Evolutionary conservation across 441 rosid species (phyloP).

Genomic region (Euphorbia schlechtendalii): DNA sequence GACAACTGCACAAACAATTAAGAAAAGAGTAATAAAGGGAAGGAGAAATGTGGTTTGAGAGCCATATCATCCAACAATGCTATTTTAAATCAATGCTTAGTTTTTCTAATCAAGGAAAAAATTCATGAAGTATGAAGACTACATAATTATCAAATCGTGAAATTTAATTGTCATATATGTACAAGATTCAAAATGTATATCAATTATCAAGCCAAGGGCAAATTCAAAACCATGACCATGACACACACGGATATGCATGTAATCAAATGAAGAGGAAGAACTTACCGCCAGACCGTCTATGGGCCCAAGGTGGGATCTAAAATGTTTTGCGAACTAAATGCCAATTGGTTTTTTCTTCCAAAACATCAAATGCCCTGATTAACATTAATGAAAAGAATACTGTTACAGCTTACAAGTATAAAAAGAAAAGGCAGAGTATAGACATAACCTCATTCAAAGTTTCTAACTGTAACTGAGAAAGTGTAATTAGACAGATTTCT

Average conservation of each 20-base stretch:
- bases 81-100: no score
- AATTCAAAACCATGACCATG: neutral
- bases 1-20: constrained; percentile 32
- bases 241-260: neutral
- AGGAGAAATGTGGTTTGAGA: no score
- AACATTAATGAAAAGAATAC: constrained; percentile 4
- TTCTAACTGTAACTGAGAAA: neutral
- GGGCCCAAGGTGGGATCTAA: constrained; percentile 86
- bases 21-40: constrained; percentile 14
- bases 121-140: no score
- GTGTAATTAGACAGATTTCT: neutral
- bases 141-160: no score
- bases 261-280: constrained; percentile 9
- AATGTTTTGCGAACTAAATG: constrained; percentile 97
- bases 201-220: no score
- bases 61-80: no score
- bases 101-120: neutral
- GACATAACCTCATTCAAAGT: neutral
- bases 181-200: no score
- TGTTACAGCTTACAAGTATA: no score
- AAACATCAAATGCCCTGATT: constrained; percentile 81
- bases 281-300: constrained; percentile 91
- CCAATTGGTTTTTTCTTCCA: constrained; percentile 92
- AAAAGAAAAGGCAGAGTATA: neutral
- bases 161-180: no score